Percentiles rank a stretch among this genome's conserved stretches.
These are phyloP conservation scores for Salvia hispanica DNA, from an alignment of 257 asterid genomes.

Conservation along the genomic window DNA sequence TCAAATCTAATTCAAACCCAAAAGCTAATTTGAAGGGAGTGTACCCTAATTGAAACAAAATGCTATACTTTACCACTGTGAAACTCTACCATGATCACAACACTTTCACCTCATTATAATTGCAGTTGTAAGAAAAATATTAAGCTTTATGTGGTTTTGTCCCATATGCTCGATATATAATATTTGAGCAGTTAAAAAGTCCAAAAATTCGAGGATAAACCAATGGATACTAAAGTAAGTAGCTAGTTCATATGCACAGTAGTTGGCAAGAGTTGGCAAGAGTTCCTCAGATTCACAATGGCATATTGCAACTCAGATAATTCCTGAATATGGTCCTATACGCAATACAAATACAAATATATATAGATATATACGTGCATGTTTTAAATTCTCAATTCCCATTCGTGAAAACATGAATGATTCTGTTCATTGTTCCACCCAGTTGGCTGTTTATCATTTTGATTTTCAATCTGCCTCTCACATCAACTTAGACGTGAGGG, in stretches of 20 bases:
- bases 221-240: slow-evolving; percentile 10
- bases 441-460: background rate
- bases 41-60: no score
- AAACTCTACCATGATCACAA: background rate
- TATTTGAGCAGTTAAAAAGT: slow-evolving; percentile 11
- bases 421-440: background rate
- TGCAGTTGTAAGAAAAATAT: no score
- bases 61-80: background rate
- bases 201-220: slow-evolving; percentile 20
- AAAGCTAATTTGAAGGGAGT: no score
- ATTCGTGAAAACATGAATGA: slow-evolving; percentile 7
- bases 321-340: slow-evolving; percentile 28
- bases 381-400: background rate
- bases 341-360: no score
- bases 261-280: slow-evolving; percentile 21
- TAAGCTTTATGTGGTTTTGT: background rate
- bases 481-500: slow-evolving; percentile 6
- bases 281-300: slow-evolving; percentile 33
- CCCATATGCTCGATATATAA: slow-evolving; percentile 25
- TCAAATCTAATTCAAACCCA: no score
- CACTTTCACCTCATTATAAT: background rate
- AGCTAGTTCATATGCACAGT: slow-evolving; percentile 27
- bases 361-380: no score
- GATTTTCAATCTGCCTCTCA: background rate
- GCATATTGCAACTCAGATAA: slow-evolving; percentile 24